phyloP scores from a whole-genome alignment of 2,329 filamentous ascomycete species.

The Cercospora zeae-maydis region DNA sequence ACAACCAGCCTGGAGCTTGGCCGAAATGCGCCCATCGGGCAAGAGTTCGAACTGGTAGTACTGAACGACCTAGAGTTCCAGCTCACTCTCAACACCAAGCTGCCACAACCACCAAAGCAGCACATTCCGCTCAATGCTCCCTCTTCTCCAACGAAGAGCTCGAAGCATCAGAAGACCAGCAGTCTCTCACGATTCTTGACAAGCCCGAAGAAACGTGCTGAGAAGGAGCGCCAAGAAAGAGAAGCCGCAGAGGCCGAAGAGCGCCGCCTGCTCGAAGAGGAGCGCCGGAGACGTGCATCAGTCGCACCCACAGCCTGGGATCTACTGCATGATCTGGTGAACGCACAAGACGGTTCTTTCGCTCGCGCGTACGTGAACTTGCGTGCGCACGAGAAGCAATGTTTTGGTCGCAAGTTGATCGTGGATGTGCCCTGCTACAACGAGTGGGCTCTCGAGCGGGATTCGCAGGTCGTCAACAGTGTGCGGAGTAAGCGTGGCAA shows the following conservation, averaged over 20 bases:
- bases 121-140: slow-evolving; percentile 39
- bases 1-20: slow-evolving; percentile 93
- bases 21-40: slow-evolving; percentile 87
- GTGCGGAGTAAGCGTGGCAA: slow-evolving; percentile 76
- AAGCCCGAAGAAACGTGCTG: slow-evolving; percentile 94
- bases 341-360: slow-evolving; percentile 84
- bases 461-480: slow-evolving; percentile 67
- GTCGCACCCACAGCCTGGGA: slow-evolving; percentile 75
- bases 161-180: slow-evolving; percentile 70
- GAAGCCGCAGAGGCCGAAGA: slow-evolving; percentile 69
- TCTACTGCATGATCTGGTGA: slow-evolving; percentile 78
- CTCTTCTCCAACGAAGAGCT: slow-evolving; percentile 59
- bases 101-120: slow-evolving; percentile 55
- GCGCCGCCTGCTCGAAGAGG: slow-evolving; percentile 40
- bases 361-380: slow-evolving; percentile 89
- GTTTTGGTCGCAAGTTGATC: slow-evolving; percentile 81
- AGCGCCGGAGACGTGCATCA: slow-evolving; percentile 54
- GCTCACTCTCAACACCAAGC: slow-evolving; percentile 90
- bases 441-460: slow-evolving; percentile 92
- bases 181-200: slow-evolving; percentile 90
- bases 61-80: slow-evolving; percentile 98
- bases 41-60: slow-evolving; percentile 97
- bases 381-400: slow-evolving; percentile 83
- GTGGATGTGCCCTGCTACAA: slow-evolving; percentile 96
- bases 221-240: slow-evolving; percentile 78